Conservation (phyloP, 805 yeast species). For the Candida hispaniensis region DNA sequence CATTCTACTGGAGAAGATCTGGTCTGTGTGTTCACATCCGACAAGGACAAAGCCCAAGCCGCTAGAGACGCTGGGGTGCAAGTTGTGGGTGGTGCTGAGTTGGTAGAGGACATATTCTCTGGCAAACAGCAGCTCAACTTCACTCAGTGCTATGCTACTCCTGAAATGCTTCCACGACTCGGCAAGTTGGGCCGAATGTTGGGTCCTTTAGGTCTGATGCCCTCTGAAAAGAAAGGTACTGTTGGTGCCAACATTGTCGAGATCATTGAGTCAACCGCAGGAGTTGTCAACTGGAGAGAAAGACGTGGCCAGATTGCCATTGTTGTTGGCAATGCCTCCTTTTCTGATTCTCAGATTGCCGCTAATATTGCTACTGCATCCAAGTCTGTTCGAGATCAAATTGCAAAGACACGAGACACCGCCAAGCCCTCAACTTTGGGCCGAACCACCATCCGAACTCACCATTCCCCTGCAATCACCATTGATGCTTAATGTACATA, state of each 20-base stretch:
- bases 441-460: constrained; percentile 11
- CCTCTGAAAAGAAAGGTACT: constrained; percentile 76
- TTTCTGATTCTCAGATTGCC: constrained; percentile 65
- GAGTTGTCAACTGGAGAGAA: constrained; percentile 72
- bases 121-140: constrained; percentile 40
- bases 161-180: constrained; percentile 59
- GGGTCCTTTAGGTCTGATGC: constrained; percentile 88
- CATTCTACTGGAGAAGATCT: constrained; percentile 55
- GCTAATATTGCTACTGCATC: constrained; percentile 60
- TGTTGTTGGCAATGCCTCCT: constrained; percentile 67
- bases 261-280: constrained; percentile 46
- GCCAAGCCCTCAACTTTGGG: constrained; percentile 13
- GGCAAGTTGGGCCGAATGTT: constrained; percentile 61
- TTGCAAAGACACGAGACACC: constrained; percentile 13
- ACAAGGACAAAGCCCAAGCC: constrained; percentile 40
- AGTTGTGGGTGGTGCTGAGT: constrained; percentile 60
- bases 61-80: constrained; percentile 52
- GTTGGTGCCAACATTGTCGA: constrained; percentile 54
- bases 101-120: constrained; percentile 49
- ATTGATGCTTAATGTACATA: constrained; percentile 13
- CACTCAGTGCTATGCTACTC: constrained; percentile 75
- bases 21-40: constrained; percentile 57
- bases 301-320: constrained; percentile 42
- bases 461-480: constrained; percentile 15
- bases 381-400: constrained; percentile 40